These are phyloP conservation scores for Penicillium samsonianum DNA, from an alignment of 495 filamentous ascomycete species.

Conservation along the genomic window DNA sequence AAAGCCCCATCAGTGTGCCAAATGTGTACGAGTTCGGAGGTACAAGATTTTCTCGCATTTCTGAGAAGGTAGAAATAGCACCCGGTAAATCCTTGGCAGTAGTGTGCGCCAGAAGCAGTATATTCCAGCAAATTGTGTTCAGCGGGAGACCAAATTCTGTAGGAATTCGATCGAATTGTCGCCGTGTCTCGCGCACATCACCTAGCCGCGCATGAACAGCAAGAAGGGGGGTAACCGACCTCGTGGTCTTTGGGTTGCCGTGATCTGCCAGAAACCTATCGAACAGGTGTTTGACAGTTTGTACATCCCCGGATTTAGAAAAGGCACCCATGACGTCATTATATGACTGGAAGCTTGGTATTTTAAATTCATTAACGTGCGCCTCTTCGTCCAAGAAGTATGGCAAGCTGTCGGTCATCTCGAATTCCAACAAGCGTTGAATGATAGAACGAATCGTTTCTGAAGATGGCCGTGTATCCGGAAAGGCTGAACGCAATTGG, in stretches of 20 bases:
- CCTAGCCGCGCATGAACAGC: slow-evolving; percentile 65
- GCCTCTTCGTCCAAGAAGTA: slow-evolving; percentile 58
- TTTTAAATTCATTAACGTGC: slow-evolving; percentile 26
- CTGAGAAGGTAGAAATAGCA: slow-evolving; percentile 59
- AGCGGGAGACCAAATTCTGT: slow-evolving; percentile 55
- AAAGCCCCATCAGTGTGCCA: slow-evolving; percentile 69
- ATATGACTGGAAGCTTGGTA: slow-evolving; percentile 32
- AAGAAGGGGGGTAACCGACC: slow-evolving; percentile 53
- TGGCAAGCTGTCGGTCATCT: slow-evolving; percentile 35
- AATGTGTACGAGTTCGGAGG: slow-evolving; percentile 63
- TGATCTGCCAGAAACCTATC: slow-evolving; percentile 36
- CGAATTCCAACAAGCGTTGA: slow-evolving; percentile 23
- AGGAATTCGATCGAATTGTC: slow-evolving; percentile 60
- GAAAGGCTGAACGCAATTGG: slow-evolving; percentile 39
- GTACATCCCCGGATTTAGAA: slow-evolving; percentile 35
- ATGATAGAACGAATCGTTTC: slow-evolving; percentile 29
- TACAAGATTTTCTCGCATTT: slow-evolving; percentile 47
- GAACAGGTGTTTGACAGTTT: slow-evolving; percentile 34
- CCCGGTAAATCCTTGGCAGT: slow-evolving; percentile 65
- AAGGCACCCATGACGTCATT: slow-evolving; percentile 33
- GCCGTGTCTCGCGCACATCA: slow-evolving; percentile 56
- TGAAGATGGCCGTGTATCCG: slow-evolving; percentile 18
- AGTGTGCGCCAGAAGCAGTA: slow-evolving; percentile 69
- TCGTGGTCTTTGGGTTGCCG: slow-evolving; percentile 36
- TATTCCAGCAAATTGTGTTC: slow-evolving; percentile 67